Base-by-base conservation (phyloP, 2,329 filamentous ascomycete species). In the Sclerotinia sclerotiorum region DNA sequence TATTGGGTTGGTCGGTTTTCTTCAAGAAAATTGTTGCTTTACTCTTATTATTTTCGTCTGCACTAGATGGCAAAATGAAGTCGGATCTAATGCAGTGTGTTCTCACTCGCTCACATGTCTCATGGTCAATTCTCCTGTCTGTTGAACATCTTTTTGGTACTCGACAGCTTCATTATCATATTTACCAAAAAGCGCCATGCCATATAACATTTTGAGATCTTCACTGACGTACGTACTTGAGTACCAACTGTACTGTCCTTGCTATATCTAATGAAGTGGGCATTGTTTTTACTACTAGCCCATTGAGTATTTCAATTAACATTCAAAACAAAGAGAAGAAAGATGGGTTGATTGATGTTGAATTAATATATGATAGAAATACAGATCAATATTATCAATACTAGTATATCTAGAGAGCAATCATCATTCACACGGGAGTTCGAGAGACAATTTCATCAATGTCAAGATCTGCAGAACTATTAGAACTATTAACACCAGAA, bases 21-120 rank as follows among this genome's bases (percentile, higher is more conserved):
- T 68, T 62, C 68, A 69, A 72, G 71, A 71, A 69, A 70, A 70
- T 69, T 72, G 65, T 69, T 74, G 68, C 66, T 74, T 74, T 76
- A 69, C 70, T 70, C 71, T 69, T 65, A 35, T 74, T 67, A 55
- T 74, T 72, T 67, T 71, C 68, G 68, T 69, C 72, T 76, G 74
- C 74, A 74, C 69, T 76, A 77, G 74, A 76, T 74, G 74, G 73
- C 73, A 76, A 76, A 74, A 74, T 72, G 74, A 51, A 76, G 75
- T 75, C 74, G 70, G 73, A 75, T 72, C 70, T 73, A 72, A 70
- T 75, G 72, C 73, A 72, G 74, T 74, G 52, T 74, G 32, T 70
- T 72, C 69, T 71, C 54, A 35, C 39, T 56, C 54, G 35, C 54
- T 56, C 73, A 70, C 72, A 71, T 74, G 68, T 72, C 49, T 71